Percentiles rank a stretch among this genome's conserved stretches.
Conservation (phyloP, 345 rosid genomes). For the Viola odorata region DNA sequence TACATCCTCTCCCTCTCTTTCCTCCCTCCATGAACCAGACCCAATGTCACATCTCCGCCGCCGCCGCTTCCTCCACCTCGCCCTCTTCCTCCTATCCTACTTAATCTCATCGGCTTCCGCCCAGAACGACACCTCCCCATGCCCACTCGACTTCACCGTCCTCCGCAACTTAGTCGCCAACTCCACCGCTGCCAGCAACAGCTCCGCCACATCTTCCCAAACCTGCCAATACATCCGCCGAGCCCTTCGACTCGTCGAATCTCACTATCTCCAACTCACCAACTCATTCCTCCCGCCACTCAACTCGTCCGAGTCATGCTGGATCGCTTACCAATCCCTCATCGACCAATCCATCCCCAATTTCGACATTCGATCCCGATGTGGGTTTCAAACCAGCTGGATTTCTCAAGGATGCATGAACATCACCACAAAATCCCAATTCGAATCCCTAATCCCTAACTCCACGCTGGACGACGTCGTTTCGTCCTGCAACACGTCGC, state of each 20-base stretch:
- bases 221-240: constrained; percentile 55
- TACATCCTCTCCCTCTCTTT: background rate
- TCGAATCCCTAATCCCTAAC: constrained; percentile 39
- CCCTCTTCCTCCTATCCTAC: constrained; percentile 9
- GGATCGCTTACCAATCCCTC: constrained; percentile 46
- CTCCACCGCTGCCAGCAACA: constrained; percentile 3
- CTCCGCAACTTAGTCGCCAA: constrained; percentile 27
- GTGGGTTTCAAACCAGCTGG: constrained; percentile 74
- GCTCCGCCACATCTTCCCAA: constrained; percentile 11
- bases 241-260: constrained; percentile 69
- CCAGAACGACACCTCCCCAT: constrained; percentile 36
- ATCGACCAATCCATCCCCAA: constrained; percentile 27
- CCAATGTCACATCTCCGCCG: constrained; percentile 26
- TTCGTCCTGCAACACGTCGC: constrained; percentile 56
- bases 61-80: constrained; percentile 12
- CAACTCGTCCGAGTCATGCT: constrained; percentile 58
- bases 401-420: constrained; percentile 72
- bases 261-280: constrained; percentile 52
- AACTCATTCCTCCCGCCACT: constrained; percentile 55
- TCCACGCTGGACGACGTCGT: constrained; percentile 25
- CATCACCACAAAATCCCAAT: constrained; percentile 53
- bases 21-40: constrained; percentile 5
- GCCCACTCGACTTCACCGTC: constrained; percentile 65
- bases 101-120: constrained; percentile 7
- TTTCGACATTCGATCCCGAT: constrained; percentile 48